Evolutionary conservation across 768 basidiomycete species (phyloP), one percentile per base, ranked within the genome.

Genomic region (Psilocybe subaeruginosa): DNA sequence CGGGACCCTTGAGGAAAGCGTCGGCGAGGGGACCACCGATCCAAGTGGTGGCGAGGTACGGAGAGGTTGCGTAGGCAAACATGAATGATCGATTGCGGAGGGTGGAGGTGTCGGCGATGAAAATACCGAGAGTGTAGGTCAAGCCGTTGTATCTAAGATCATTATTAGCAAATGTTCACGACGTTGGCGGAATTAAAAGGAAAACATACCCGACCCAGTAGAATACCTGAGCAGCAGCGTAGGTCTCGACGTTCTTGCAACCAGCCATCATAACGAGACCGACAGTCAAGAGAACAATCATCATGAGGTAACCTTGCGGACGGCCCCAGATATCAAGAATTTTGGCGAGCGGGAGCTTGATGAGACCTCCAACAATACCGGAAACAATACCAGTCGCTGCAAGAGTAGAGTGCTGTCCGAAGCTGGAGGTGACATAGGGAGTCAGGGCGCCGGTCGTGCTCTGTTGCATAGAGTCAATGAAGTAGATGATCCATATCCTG

Each of bases 321-420:
- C 54, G 54, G n/a, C 54, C 54, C 54, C 54, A 55, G 29, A 55
- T 55, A 45, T 55, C 54, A 17, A 55, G 54, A 6, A 55, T 39
- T 30, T 55, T 55, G 33, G 54, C 54, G 11, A 55, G 54, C 4
- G 54, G 54, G 19, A 55, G 54, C 11, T 43, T 55, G 23, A 55
- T 30, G 11, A 55, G 39, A 19, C 54, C 54, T 4, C 54, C 54
- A 3, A 55, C 54, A 27, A 55, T 55, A 7, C 54, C 41, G n/a
- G 54, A 55, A 3, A 55, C 54, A 43, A 55, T 43, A 45, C 37
- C n/a, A 11, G 54, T 55, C 8, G 54, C 41, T 3, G 54, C 17
- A 27, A 55, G 16, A 41, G 41, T 39, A 16, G 54, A 55, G 14
- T 55, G 54, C 27, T 27, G 23, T 45, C 54, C 29, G 29, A 55